Evolutionary conservation across 1,284 basidiomycete species (phyloP).

Genomic region (Ustilago shanxiensis): DNA sequence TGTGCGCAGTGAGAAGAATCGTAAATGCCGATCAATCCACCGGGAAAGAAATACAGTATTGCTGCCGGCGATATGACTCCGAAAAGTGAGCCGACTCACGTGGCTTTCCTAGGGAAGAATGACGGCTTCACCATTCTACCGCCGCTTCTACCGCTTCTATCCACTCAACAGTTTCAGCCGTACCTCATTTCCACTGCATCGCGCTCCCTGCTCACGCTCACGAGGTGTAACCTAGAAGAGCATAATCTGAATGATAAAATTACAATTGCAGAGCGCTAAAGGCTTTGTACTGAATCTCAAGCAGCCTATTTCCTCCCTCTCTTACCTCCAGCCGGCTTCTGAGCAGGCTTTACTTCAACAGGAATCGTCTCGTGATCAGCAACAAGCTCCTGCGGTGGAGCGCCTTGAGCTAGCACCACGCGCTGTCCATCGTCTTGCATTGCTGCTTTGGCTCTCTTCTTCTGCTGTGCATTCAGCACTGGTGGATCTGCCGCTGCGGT

Average conservation of each 20-base stretch:
- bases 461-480: conserved; percentile 19
- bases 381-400: conserved; percentile 36
- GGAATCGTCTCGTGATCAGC: conserved; percentile 45
- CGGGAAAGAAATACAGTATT: not conserved
- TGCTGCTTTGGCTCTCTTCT: conserved; percentile 31
- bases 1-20: not conserved
- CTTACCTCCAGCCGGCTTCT: conserved; percentile 7
- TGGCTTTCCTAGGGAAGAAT: not conserved
- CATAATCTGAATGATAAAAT: not conserved
- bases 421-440: conserved; percentile 42
- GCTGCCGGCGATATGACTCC: not conserved
- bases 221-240: not conserved
- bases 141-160: not conserved
- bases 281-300: not conserved
- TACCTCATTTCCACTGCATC: not conserved
- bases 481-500: not conserved
- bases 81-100: not conserved
- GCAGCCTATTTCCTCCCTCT: conserved; percentile 15
- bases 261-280: not conserved
- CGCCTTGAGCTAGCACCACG: conserved; percentile 45
- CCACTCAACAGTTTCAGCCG: not conserved
- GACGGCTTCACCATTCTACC: too few species aligned
- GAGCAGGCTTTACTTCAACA: not conserved
- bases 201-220: not conserved
- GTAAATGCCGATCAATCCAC: not conserved